Base-by-base conservation (phyloP, 1,139 yeast species). In the Magnusiomyces tetraspermus region DNA sequence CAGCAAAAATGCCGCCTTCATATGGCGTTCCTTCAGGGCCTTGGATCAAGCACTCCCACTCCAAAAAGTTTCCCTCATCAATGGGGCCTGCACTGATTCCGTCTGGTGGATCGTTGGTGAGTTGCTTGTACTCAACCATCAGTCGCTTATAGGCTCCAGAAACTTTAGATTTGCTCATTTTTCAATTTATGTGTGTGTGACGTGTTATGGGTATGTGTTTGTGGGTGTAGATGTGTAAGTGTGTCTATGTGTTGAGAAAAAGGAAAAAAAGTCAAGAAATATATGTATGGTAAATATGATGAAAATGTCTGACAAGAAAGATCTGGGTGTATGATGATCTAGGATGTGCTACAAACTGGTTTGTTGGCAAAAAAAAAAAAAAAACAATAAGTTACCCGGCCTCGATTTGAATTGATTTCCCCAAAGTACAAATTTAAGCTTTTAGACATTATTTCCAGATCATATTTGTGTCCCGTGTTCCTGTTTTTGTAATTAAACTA, bases 21-120 rank as follows among this genome's bases (percentile, higher is more conserved):
- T 88, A 92, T 2, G 95, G 86, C 0, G 97, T 89, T 49, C 79
- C 97, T n/a, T 81, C 76, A 0, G 98, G 98, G 0, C 98, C 98
- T 61, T 85, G 94, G 48, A 92, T 71, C 54, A 89, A 71, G 67
- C 98, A 92, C 59, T 87, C 95, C 98, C 98, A 92, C 45, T 75
- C 74, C 60, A 88, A 87, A 57, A 92, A 71, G 67, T 92, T 81
- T 61, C 83, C 84, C 63, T 92, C 98, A 23, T 78, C 71, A 1
- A 81, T 72, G 0, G 98, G 98, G 1, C 96, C 95, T 0, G 98
- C 98, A 6, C 89, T 79, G 49, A 92, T 87, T 0, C 98, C 98
- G 31, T 95, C 97, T 0, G 97, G 96, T 0, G 96, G 83, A 59
- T 90, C 96, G 59, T 79, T 79, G 22, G 83, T 74, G 42, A 92